Conservation (phyloP, 1,284 basidiomycete species). For the Rhodotorula sp. region DNA sequence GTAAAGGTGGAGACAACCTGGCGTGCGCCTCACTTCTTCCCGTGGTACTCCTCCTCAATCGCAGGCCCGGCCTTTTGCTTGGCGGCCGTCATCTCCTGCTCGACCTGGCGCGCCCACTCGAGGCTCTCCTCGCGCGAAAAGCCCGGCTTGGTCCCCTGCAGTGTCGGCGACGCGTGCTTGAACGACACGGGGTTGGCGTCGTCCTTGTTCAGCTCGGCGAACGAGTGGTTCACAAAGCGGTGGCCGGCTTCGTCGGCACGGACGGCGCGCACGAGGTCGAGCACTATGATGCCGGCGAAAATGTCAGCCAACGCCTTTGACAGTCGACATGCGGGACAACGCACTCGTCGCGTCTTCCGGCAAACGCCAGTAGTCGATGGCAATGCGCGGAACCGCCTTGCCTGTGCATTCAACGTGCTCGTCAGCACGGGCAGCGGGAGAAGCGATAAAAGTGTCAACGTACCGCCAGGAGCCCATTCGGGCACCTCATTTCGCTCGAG, state of each 20-base stretch:
- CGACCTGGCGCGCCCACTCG: slow-evolving; percentile 50
- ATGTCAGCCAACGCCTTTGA: slow-evolving; percentile 7
- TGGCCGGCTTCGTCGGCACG: slow-evolving; percentile 91
- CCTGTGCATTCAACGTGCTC: slow-evolving; percentile 1
- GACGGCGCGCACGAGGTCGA: slow-evolving; percentile 87
- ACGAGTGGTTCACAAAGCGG: slow-evolving; percentile 70
- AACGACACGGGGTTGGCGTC: slow-evolving; percentile 92
- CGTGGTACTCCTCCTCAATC: slow-evolving; percentile 1
- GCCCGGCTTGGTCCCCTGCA: slow-evolving; percentile 70
- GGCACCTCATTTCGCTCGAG: slow-evolving; percentile 38
- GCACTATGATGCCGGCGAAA: slow-evolving; percentile 63
- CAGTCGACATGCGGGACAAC: neutral
- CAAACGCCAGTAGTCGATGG: slow-evolving; percentile 49
- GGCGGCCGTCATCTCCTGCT: slow-evolving; percentile 53
- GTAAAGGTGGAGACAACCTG: no score
- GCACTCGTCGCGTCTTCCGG: slow-evolving; percentile 54
- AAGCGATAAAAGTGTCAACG: no score
- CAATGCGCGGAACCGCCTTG: slow-evolving; percentile 33
- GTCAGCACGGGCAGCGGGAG: no score
- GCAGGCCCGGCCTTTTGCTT: neutral
- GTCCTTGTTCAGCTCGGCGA: slow-evolving; percentile 75
- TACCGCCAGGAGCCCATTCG: slow-evolving; percentile 26
- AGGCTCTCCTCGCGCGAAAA: slow-evolving; percentile 75
- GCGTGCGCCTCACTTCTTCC: neutral
- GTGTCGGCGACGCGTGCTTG: slow-evolving; percentile 64